phyloP scores from a whole-genome alignment of 2,329 filamentous ascomycete genomes.

The Cryphonectria parasitica region DNA sequence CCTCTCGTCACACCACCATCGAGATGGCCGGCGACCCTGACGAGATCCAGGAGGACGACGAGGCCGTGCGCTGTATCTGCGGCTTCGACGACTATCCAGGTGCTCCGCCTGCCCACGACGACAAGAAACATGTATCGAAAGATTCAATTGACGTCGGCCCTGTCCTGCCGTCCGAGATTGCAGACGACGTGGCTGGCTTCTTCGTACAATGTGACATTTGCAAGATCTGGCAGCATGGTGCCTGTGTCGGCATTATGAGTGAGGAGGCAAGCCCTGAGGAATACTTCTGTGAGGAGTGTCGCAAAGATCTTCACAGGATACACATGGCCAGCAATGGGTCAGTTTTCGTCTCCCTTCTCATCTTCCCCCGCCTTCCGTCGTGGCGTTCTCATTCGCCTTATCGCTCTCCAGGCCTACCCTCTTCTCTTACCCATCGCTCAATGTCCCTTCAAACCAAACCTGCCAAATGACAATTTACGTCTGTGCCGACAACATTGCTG shows the following conservation, averaged over 20 bases:
- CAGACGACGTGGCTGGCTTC: constrained; percentile 88
- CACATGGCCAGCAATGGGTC: constrained; percentile 83
- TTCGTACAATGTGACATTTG: constrained; percentile 98
- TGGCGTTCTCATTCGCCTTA: neutral
- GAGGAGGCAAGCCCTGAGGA: constrained; percentile 92
- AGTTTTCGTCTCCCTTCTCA: constrained; percentile 43
- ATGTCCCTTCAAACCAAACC: neutral
- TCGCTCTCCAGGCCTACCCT: neutral
- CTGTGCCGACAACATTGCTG: constrained; percentile 38
- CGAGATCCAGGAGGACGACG: constrained; percentile 75
- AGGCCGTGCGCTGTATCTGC: constrained; percentile 93
- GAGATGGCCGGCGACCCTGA: constrained; percentile 67
- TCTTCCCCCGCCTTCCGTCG: too few species aligned
- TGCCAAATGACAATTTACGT: neutral
- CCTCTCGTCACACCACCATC: constrained; percentile 46
- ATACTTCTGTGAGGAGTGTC: constrained; percentile 96
- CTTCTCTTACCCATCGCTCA: neutral
- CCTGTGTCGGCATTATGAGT: constrained; percentile 95
- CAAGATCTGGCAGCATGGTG: constrained; percentile 98
- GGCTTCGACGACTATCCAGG: constrained; percentile 95
- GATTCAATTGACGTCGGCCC: constrained; percentile 61
- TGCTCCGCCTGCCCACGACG: constrained; percentile 66
- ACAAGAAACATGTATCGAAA: constrained; percentile 55
- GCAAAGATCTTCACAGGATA: constrained; percentile 87
- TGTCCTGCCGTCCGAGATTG: constrained; percentile 62